These are phyloP conservation scores for Populus tomentosa DNA, from an alignment of 441 rosid species.

Conservation along the genomic window DNA sequence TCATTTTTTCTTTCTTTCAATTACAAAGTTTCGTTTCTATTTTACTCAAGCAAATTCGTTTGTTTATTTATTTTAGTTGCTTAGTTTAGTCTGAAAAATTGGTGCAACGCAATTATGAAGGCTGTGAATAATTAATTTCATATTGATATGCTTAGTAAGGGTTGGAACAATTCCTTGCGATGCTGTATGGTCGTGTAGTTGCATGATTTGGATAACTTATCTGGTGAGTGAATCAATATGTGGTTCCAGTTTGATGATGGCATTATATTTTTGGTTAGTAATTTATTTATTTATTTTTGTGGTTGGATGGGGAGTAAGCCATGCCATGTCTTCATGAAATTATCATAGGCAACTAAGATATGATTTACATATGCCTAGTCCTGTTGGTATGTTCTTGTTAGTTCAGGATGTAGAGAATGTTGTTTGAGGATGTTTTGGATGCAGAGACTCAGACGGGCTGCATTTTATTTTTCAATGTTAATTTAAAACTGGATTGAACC, in stretches of 20 bases:
- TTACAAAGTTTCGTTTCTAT: no score
- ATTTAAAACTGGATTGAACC: background rate
- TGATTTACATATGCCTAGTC: background rate
- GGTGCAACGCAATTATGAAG: background rate
- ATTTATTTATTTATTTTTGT: background rate
- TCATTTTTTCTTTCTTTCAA: no score
- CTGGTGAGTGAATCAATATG: background rate
- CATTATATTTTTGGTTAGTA: background rate
- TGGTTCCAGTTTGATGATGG: background rate
- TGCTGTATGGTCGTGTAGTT: background rate
- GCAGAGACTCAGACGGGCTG: background rate
- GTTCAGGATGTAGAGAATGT: background rate
- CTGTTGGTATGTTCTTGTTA: background rate
- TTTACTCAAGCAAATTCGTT: no score
- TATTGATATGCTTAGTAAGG: background rate
- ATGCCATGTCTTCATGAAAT: background rate
- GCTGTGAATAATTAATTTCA: background rate
- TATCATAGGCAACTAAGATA: background rate
- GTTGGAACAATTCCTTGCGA: background rate
- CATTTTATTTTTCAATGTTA: background rate
- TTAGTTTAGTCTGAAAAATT: background rate
- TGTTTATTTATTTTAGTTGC: background rate
- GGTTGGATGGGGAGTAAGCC: background rate
- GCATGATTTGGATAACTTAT: background rate
- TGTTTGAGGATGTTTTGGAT: background rate